Evolutionary conservation across 164 flowering plant species (phyloP).

Genomic region (Warburgia ugandensis): DNA sequence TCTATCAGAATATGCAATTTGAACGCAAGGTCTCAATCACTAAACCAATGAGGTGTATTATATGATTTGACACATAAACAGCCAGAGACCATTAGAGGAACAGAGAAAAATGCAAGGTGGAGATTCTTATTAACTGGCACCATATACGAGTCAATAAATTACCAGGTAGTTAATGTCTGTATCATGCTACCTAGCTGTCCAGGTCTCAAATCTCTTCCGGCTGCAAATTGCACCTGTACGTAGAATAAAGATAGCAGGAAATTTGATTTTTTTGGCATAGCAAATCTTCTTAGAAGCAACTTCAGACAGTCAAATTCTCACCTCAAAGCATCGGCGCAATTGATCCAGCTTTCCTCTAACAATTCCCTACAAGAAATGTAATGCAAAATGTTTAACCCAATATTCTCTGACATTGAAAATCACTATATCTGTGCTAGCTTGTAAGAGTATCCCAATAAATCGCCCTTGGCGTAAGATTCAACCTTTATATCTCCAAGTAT

Average conservation of each 20-base stretch:
- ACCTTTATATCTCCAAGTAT: too few species aligned
- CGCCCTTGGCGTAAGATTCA: too few species aligned
- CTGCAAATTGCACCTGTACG: conserved; percentile 94
- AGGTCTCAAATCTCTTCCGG: conserved; percentile 95
- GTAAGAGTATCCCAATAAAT: too few species aligned
- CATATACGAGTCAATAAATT: conserved; percentile 7
- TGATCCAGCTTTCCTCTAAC: conserved; percentile 98
- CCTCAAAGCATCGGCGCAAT: conserved; percentile 91
- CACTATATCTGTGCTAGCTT: too few species aligned
- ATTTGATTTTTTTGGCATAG: not conserved
- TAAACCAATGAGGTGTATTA: too few species aligned
- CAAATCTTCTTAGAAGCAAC: not conserved
- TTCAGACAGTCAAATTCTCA: conserved; percentile 12
- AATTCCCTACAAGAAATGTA: conserved; percentile 54
- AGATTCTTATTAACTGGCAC: too few species aligned
- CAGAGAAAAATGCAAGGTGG: too few species aligned
- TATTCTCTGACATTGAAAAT: too few species aligned
- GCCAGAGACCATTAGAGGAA: too few species aligned
- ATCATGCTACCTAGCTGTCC: conserved; percentile 81
- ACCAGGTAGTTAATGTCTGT: conserved; percentile 75
- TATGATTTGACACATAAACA: too few species aligned
- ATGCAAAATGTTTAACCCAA: not conserved
- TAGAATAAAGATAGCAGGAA: conserved; percentile 9
- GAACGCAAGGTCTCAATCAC: too few species aligned
- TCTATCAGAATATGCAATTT: too few species aligned